phyloP scores from a whole-genome alignment of 2,329 filamentous ascomycete genomes.

The Penicillium rolfsii region DNA sequence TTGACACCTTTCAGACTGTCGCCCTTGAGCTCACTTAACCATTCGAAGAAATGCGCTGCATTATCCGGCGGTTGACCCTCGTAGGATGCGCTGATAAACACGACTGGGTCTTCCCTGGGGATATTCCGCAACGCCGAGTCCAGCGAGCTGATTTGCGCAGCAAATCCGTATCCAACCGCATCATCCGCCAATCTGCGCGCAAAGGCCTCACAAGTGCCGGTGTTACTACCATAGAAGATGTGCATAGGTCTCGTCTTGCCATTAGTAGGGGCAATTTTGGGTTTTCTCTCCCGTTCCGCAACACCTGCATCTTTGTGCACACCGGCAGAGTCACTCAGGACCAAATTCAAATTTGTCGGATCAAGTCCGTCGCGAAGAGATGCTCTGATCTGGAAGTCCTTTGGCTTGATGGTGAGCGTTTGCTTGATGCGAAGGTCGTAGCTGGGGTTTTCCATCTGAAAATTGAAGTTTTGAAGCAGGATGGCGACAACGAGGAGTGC shows the following conservation, averaged over 20 bases:
- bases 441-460: constrained; percentile 62
- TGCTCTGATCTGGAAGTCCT: constrained; percentile 65
- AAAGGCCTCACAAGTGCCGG: constrained; percentile 73
- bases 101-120: constrained; percentile 62
- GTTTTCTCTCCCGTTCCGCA: constrained; percentile 28
- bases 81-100: constrained; percentile 72
- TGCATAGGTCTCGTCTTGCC: constrained; percentile 55
- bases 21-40: constrained; percentile 61
- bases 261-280: constrained; percentile 17
- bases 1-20: constrained; percentile 59
- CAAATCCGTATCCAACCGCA: constrained; percentile 63
- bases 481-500: constrained; percentile 63
- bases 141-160: constrained; percentile 59
- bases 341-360: constrained; percentile 47
- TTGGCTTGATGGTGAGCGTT: constrained; percentile 48
- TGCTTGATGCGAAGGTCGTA: constrained; percentile 45
- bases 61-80: constrained; percentile 76
- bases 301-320: constrained; percentile 15
- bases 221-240: constrained; percentile 75
- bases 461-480: constrained; percentile 72
- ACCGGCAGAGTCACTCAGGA: constrained; percentile 32
- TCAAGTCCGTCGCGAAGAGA: constrained; percentile 56
- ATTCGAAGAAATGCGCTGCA: constrained; percentile 67
- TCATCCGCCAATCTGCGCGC: constrained; percentile 65
- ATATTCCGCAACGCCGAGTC: constrained; percentile 66